Conservation (phyloP, 2,329 filamentous ascomycete species). For the Capronia epimyces region DNA sequence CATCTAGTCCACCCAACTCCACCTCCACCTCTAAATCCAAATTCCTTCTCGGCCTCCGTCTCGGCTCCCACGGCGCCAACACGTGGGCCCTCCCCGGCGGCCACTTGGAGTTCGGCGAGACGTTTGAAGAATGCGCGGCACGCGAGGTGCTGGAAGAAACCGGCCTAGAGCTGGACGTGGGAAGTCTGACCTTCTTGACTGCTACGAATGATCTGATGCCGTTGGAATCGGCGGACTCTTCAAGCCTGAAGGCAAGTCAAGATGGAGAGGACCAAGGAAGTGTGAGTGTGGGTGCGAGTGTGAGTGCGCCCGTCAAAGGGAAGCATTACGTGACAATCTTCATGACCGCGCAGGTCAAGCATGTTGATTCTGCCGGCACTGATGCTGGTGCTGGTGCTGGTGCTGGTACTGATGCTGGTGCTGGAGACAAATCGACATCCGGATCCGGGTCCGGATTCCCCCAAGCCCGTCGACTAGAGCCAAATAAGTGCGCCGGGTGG, state of each 20-base stretch:
- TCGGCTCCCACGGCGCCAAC: conserved; percentile 48
- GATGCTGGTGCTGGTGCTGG: not conserved
- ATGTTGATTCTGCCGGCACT: conserved; percentile 37
- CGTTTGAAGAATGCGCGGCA: conserved; percentile 55
- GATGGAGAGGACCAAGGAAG: not conserved
- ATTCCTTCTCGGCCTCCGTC: conserved; percentile 46
- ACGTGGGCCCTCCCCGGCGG: conserved; percentile 67
- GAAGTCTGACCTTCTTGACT: conserved; percentile 49
- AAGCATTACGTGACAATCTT: conserved; percentile 75
- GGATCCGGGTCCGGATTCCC: conserved; percentile 40
- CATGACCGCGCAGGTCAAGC: conserved; percentile 50
- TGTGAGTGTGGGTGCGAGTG: too few relatives aligned
- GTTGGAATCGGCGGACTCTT: not conserved
- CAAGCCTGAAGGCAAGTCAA: conserved; percentile 32
- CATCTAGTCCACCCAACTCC: too few relatives aligned
- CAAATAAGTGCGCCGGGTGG: conserved; percentile 53
- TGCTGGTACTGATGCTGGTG: too few relatives aligned
- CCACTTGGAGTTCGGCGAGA: conserved; percentile 66
- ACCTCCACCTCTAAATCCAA: conserved; percentile 13
- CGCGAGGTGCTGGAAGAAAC: conserved; percentile 69
- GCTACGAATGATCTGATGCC: conserved; percentile 64
- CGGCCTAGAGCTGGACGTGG: conserved; percentile 48
- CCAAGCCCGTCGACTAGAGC: conserved; percentile 39
- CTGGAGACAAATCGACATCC: conserved; percentile 31
- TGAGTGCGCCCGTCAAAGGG: conserved; percentile 40